A percentile compares a stretch with the other conserved stretches of the same genome.
Conservation (phyloP, 495 filamentous ascomycete genomes). For the Aspergillus mulundensis region DNA sequence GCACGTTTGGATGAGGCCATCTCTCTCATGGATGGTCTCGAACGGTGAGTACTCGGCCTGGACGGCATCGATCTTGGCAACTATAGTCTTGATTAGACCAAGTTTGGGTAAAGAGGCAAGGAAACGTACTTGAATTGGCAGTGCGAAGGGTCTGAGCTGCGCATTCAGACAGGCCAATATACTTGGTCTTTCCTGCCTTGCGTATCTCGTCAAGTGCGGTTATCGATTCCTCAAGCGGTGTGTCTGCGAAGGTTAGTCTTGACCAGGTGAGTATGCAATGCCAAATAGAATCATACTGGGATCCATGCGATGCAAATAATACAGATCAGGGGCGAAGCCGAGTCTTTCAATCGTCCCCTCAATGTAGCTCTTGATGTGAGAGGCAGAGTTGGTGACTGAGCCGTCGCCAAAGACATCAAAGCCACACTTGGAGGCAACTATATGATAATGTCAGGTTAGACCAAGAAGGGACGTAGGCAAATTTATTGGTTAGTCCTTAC, state of each 20-base stretch:
- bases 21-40: slow-evolving; percentile 45
- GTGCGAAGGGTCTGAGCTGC: slow-evolving; percentile 42
- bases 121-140: slow-evolving; percentile 36
- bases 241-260: slow-evolving; percentile 25
- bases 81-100: slow-evolving; percentile 17
- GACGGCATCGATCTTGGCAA: slow-evolving; percentile 48
- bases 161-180: slow-evolving; percentile 45
- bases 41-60: slow-evolving; percentile 51
- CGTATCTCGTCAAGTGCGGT: slow-evolving; percentile 43
- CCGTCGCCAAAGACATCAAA: slow-evolving; percentile 30
- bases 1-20: slow-evolving; percentile 35
- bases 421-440: slow-evolving; percentile 49
- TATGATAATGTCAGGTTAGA: neutral
- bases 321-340: slow-evolving; percentile 45
- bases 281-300: too few relatives aligned
- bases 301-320: slow-evolving; percentile 40
- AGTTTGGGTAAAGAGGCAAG: too few relatives aligned
- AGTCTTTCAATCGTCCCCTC: slow-evolving; percentile 49
- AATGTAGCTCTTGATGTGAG: slow-evolving; percentile 49
- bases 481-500: too few relatives aligned
- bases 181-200: slow-evolving; percentile 44
- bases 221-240: slow-evolving; percentile 46
- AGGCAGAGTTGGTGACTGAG: slow-evolving; percentile 43
- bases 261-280: too few relatives aligned
- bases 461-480: too few relatives aligned